Evolutionary conservation across 441 rosid genomes (phyloP).

Genomic region (Macaranga tanarius): DNA sequence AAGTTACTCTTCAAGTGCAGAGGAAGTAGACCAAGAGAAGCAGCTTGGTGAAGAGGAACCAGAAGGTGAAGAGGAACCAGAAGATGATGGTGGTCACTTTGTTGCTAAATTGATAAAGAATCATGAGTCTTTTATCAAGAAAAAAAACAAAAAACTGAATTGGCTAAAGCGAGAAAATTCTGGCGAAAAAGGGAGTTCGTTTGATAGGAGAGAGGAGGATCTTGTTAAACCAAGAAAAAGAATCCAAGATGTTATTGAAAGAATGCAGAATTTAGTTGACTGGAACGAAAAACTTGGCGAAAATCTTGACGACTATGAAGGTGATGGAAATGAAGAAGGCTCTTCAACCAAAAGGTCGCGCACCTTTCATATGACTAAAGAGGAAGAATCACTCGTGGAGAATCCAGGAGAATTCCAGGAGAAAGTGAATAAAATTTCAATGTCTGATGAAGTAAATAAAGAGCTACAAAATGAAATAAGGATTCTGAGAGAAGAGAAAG

Average conservation of each 20-base stretch:
- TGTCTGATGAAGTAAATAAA: slow-evolving; percentile 29
- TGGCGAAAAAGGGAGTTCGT: slow-evolving; percentile 26
- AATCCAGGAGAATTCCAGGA: slow-evolving; percentile 42
- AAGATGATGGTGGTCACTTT: slow-evolving; percentile 28
- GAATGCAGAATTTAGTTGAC: slow-evolving; percentile 42
- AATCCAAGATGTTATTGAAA: slow-evolving; percentile 41
- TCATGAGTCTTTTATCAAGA: slow-evolving; percentile 60
- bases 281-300: slow-evolving; percentile 34
- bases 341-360: slow-evolving; percentile 2
- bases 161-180: slow-evolving; percentile 27
- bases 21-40: slow-evolving; percentile 13
- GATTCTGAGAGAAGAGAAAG: slow-evolving; percentile 39
- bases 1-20: slow-evolving; percentile 12
- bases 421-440: slow-evolving; percentile 32
- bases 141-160: slow-evolving; percentile 43
- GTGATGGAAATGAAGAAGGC: slow-evolving; percentile 15
- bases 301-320: slow-evolving; percentile 19
- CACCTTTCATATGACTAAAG: slow-evolving; percentile 5
- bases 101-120: slow-evolving; percentile 65
- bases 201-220: slow-evolving; percentile 34
- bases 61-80: slow-evolving; percentile 21
- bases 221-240: slow-evolving; percentile 31
- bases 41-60: slow-evolving; percentile 10
- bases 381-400: slow-evolving; percentile 16
- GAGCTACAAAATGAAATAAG: slow-evolving; percentile 26